Evolutionary conservation across 2,329 filamentous ascomycete species (phyloP), one percentile per base, ranked within the genome.

Genomic region (Botryotinia globosa): DNA sequence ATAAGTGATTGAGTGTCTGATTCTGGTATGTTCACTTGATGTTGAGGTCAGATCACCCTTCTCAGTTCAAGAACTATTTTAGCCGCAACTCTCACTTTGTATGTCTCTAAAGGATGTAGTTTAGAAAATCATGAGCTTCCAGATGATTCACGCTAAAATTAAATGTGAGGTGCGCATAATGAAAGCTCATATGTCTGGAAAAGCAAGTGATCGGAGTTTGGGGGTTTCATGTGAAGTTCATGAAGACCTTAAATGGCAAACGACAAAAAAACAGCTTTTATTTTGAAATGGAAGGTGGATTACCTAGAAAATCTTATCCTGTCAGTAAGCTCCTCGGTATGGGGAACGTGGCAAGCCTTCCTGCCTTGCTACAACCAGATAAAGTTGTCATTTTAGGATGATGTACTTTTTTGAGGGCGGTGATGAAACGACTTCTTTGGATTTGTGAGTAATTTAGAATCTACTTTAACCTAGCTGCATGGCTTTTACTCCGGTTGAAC

Each of bases 61-160:
- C 14, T 67, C 16, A n/a, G 5, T 39, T 9, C 34, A 2, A 54
- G 44, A 39, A 39, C 48, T 32, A 54, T n/a, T 67, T 42, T 67
- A 20, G 2, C 9, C 4, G 20, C 1, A 6, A 5, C 20, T 20
- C 1, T 14, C 1, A 29, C 5, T 1, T 5, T 29, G 9, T 9
- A 9, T 29, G 0, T 39, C 32, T 51, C 4, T 67, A 2, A 8
- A n/a, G 14, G 18, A 7, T 4, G 3, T 29, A 1, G 1, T 22
- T 0, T 66, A 39, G 2, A 0, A 16, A 29, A 8, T 0, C 5
- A 10, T 1, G 22, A 10, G 1, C 12, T 39, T 18, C 16, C 12
- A n/a, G 9, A 32, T 32, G n/a, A 8, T 7, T 4, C 14, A 32
- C 2, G 2, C 9, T 18, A 64, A 18, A 29, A 34, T 48, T 6